Base-by-base conservation (phyloP, 2,329 filamentous ascomycete species). In the Colletotrichum incanum region DNA sequence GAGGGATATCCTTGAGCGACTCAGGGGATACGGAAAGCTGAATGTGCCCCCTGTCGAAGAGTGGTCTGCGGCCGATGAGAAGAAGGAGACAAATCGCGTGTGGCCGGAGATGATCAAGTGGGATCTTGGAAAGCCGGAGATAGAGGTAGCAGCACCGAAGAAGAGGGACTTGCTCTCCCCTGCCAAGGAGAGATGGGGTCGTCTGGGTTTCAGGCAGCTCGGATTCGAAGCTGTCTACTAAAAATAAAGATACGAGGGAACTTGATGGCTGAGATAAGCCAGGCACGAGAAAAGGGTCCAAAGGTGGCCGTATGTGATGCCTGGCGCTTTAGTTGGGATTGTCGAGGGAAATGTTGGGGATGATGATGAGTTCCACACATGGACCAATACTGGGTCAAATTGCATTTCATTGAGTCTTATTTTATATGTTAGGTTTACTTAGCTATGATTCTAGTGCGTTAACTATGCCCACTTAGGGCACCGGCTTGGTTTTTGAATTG, bases 151-250 rank as follows among this genome's bases (percentile, higher is more conserved):
- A 59, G 55, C 39, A 23, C 20, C 41, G 8, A 63, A 62, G 54
- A 73, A 70, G 73, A 58, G 76, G 45, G 73, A 76, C 26, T 59
- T 72, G 45, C 55, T 77, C 20, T 47, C 63, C 6, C 70, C 71
- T 14, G 76, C 76, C 8, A 77, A 75, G 75, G 75, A 76, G 71
- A 72, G 75, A 20, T 77, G 75, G 75, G 67, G 73, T 7, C 72
- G 65, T 37, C 56, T 71, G 55, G 65, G 69, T 28, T 64, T 64
- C 47, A 39, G 26, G 23, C 61, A 50, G 61, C 37, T 54, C 11
- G 61, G 61, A 5, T 31, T 20, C 18, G 61, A 54, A 23, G 47
- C 37, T 4, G 61, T 50, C 31, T n/a, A 64, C 18, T 64, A 8
- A 54, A n/a, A 1, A 23, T 1, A 11, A 14, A 37, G 1, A 3